Evolutionary conservation across 257 asterid species (phyloP).

Genomic region (Craterostigma plantagineum): DNA sequence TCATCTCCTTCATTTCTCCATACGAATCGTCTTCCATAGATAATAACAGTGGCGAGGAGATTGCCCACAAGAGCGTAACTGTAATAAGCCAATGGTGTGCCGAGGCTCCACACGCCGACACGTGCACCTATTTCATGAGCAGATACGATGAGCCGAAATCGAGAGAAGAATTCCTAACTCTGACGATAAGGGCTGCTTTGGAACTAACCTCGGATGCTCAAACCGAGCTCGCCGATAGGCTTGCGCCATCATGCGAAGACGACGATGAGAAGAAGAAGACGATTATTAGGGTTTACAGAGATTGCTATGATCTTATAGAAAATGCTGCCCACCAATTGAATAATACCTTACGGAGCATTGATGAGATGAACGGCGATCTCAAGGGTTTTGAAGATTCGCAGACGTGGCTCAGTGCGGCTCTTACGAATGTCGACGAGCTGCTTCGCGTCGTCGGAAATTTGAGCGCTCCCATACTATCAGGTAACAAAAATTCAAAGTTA

Average conservation of each 20-base stretch:
- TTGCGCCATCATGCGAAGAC: slow-evolving; percentile 10
- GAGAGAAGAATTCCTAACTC: slow-evolving; percentile 24
- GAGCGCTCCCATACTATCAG: slow-evolving; percentile 18
- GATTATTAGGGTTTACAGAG: slow-evolving; percentile 16
- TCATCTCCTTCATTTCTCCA: no score
- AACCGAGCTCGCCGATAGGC: slow-evolving; percentile 10
- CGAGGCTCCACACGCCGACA: slow-evolving; percentile 42
- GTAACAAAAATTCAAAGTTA: no score
- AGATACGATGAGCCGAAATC: slow-evolving; percentile 15
- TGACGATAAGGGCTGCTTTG: slow-evolving; percentile 33
- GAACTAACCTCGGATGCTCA: slow-evolving; percentile 28
- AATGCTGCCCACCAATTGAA: slow-evolving; percentile 32
- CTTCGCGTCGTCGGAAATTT: slow-evolving; percentile 22
- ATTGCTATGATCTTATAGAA: slow-evolving; percentile 34
- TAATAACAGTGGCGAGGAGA: no score
- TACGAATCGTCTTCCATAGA: no score
- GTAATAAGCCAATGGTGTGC: no score
- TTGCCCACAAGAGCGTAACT: no score
- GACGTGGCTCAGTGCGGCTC: slow-evolving; percentile 76
- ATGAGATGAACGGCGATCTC: slow-evolving; percentile 8
- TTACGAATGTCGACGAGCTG: slow-evolving; percentile 34
- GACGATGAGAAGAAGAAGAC: slow-evolving; percentile 14
- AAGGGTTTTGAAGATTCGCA: slow-evolving; percentile 31
- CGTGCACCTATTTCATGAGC: slow-evolving; percentile 33
- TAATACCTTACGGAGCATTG: slow-evolving; percentile 17